Evolutionary conservation across 306 rosid genomes (phyloP).

Genomic region (Glycine tomentella): DNA sequence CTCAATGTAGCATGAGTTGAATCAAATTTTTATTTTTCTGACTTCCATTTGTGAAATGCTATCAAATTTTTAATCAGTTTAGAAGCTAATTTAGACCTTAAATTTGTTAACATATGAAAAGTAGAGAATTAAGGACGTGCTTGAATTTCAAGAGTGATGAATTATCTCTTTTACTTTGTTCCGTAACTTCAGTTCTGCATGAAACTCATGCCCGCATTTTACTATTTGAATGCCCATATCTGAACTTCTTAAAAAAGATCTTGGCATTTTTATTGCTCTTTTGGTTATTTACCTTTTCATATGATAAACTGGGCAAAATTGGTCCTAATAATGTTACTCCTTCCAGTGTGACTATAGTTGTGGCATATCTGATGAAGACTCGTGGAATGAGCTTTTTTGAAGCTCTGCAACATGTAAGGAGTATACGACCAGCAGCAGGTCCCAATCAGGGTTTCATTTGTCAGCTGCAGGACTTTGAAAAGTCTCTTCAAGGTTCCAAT

Average conservation of each 20-base stretch:
- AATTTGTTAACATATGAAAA: slow-evolving; percentile 14
- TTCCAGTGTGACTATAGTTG: slow-evolving; percentile 79
- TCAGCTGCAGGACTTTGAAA: slow-evolving; percentile 74
- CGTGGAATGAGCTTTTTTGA: slow-evolving; percentile 70
- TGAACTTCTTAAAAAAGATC: not conserved
- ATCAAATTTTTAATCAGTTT: not conserved
- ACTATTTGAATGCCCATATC: slow-evolving; percentile 9
- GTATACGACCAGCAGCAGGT: slow-evolving; percentile 65
- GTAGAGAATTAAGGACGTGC: slow-evolving; percentile 20
- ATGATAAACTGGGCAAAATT: slow-evolving; percentile 19
- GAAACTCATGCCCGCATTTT: slow-evolving; percentile 20
- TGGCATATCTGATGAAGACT: slow-evolving; percentile 86
- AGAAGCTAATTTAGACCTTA: slow-evolving; percentile 15
- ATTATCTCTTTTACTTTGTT: slow-evolving; percentile 31
- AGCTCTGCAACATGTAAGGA: slow-evolving; percentile 72
- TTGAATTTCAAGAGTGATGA: slow-evolving; percentile 35
- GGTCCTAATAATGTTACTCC: slow-evolving; percentile 24
- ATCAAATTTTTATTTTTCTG: not conserved
- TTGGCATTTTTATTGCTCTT: slow-evolving; percentile 5
- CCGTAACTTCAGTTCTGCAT: slow-evolving; percentile 11
- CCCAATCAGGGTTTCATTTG: slow-evolving; percentile 79
- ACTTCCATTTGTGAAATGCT: not conserved
- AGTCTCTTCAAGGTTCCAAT: slow-evolving; percentile 63
- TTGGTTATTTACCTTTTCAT: slow-evolving; percentile 30
- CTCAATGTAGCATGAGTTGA: not conserved